phyloP scores from a whole-genome alignment of 2,329 filamentous ascomycete genomes.

The Colletotrichum costaricense region DNA sequence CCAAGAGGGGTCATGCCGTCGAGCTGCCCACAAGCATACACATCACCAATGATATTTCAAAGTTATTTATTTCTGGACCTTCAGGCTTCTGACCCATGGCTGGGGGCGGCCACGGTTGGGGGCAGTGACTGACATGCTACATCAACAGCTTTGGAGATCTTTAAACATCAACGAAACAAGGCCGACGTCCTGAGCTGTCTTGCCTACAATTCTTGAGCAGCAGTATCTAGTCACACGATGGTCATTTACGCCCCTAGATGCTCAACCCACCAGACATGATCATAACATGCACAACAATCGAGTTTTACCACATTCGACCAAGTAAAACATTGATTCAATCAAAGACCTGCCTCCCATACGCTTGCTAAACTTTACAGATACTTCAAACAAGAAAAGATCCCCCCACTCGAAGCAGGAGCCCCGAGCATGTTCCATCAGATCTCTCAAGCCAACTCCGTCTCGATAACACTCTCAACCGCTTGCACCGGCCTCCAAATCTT shows the following conservation, averaged over 20 bases:
- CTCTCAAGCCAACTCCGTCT: conserved; percentile 39
- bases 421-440: no score
- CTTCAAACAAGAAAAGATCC: neutral
- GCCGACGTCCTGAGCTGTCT: neutral
- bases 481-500: conserved; percentile 45
- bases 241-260: neutral
- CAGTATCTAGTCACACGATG: neutral
- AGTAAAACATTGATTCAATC: neutral
- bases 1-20: conserved; percentile 22
- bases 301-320: neutral
- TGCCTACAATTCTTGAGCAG: neutral
- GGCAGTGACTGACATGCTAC: neutral
- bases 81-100: neutral
- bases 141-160: neutral
- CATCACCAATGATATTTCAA: conserved; percentile 29
- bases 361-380: neutral
- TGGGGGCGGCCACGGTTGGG: no score
- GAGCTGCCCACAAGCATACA: conserved; percentile 29
- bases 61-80: neutral
- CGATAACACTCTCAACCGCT: conserved; percentile 44
- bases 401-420: neutral
- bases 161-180: neutral
- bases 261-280: neutral
- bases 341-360: neutral
- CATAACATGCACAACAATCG: neutral